Evolutionary conservation across 2,329 filamentous ascomycete species (phyloP), one percentile per base, ranked within the genome.

Genomic region (Epichloe sp.): DNA sequence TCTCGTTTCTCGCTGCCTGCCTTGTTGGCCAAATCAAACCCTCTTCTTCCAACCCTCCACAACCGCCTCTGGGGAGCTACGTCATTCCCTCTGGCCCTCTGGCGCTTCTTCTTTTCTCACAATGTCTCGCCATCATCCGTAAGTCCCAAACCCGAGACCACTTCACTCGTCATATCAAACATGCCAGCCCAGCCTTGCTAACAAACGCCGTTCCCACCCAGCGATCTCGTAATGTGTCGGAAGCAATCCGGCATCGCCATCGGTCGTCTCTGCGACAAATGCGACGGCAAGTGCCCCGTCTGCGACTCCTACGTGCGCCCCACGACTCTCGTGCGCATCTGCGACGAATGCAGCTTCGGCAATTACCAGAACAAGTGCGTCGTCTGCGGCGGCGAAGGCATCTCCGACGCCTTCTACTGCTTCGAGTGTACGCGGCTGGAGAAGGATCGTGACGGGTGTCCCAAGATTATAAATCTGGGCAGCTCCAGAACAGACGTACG

Each of bases 291-390:
- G 76, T 98, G 93, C 65, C 93, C 93, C 58, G 90, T 98, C 55
- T 98, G 93, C 81, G 93, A 98, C 69, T 95, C 88, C 55, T 98
- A 98, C 79, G 93, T 98, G 57, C 90, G 93, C 15, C 93, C 93
- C 12, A 98, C 93, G 31, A 97, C 93, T 8, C 84, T 97, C 52
- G 93, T 95, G 54, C 88, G 91, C 64, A 97, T 98, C 74, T 98
- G 93, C 76, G 93, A 98, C 75, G 93, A 98, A 73, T 98, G 93
- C 77, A 90, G 87, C 67, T 98, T 98, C 69, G 93, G 93, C 65
- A 98, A 98, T 78, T 98, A 96, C 76, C 93, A 97, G 74, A 98
- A 98, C 76, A 98, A 98, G 71, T 98, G 93, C 68, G 89, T 98
- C 59, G 93, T 98, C 43, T 98, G 93, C 71, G 93, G 93, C 67